Evolutionary conservation across 148 eudicot species (phyloP).

Genomic region (Agrostemma githago): DNA sequence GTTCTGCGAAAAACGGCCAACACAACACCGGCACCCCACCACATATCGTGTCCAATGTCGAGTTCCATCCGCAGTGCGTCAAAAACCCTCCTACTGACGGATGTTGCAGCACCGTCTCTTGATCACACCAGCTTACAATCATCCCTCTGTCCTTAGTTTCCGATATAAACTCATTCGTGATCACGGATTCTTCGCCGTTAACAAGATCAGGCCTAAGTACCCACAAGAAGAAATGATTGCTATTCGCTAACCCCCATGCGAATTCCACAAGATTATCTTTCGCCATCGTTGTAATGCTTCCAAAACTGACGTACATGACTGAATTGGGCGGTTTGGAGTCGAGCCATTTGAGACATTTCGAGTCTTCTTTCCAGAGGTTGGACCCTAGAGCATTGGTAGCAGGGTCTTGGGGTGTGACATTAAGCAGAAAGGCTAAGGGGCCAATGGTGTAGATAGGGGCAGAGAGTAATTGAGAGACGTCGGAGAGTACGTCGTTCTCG

Average conservation of each 20-base stretch:
- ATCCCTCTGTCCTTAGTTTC: conserved; percentile 32
- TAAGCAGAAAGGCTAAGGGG: conserved; percentile 21
- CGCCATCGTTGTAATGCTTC: conserved; percentile 34
- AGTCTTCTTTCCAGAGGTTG: conserved; percentile 36
- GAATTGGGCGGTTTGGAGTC: conserved; percentile 27
- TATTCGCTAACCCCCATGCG: conserved; percentile 37
- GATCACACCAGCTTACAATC: conserved; percentile 37
- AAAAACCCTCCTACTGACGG: conserved; percentile 34
- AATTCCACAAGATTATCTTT: conserved; percentile 32
- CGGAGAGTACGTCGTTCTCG: conserved; percentile 27
- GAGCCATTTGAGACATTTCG: conserved; percentile 29
- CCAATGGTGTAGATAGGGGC: conserved; percentile 29
- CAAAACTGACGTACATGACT: conserved; percentile 30
- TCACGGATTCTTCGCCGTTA: conserved; percentile 20
- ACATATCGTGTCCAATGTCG: conserved; percentile 27
- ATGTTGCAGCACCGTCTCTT: conserved; percentile 33
- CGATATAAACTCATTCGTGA: conserved; percentile 27
- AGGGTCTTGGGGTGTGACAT: background rate
- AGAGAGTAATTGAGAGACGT: conserved; percentile 6
- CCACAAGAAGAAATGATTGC: conserved; percentile 33
- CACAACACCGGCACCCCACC: conserved; percentile 34
- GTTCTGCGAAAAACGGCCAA: conserved; percentile 41
- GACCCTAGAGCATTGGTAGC: conserved; percentile 19
- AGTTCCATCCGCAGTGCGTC: conserved; percentile 47
- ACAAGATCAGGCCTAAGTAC: conserved; percentile 31